Evolutionary conservation across 129 eudicot species (phyloP).

Genomic region (Apium graveolens): DNA sequence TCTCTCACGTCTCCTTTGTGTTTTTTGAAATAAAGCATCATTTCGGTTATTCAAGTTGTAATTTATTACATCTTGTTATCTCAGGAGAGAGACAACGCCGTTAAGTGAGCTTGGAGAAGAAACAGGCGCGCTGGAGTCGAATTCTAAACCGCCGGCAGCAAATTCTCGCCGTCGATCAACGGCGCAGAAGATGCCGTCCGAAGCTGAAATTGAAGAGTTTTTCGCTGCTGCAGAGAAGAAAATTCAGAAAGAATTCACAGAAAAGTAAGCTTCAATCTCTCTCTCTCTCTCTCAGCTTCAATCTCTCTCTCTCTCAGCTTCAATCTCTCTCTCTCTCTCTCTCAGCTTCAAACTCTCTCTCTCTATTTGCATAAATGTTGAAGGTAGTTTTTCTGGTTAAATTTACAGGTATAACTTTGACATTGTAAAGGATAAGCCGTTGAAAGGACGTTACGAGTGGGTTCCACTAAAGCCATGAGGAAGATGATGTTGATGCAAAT

Average conservation of each 20-base stretch:
- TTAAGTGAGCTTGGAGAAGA: constrained; percentile 30
- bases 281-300: constrained; percentile 2
- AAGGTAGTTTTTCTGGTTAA: not conserved
- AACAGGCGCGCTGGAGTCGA: constrained; percentile 39
- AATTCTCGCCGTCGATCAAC: constrained; percentile 35
- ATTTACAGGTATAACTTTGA: constrained; percentile 70
- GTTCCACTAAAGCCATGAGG: constrained; percentile 45
- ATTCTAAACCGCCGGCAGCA: constrained; percentile 16
- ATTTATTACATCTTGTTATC: constrained; percentile 7
- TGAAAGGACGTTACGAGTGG: constrained; percentile 87
- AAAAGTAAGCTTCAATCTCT: constrained; percentile 39
- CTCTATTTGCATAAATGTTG: too few species aligned
- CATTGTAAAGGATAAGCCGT: constrained; percentile 53
- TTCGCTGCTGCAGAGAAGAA: constrained; percentile 60
- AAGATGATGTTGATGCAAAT: constrained; percentile 3
- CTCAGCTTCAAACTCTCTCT: too few species aligned
- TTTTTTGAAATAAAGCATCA: constrained; percentile 19
- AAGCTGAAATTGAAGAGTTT: constrained; percentile 70
- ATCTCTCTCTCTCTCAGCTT: too few species aligned
- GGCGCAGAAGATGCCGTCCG: constrained; percentile 53
- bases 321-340: not conserved
- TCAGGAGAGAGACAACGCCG: constrained; percentile 43
- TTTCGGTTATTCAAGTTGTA: not conserved
- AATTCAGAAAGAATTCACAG: constrained; percentile 44
- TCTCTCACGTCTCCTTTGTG: constrained; percentile 8